phyloP scores from a whole-genome alignment of 2,329 filamentous ascomycete species.

The Thelonectria olida region DNA sequence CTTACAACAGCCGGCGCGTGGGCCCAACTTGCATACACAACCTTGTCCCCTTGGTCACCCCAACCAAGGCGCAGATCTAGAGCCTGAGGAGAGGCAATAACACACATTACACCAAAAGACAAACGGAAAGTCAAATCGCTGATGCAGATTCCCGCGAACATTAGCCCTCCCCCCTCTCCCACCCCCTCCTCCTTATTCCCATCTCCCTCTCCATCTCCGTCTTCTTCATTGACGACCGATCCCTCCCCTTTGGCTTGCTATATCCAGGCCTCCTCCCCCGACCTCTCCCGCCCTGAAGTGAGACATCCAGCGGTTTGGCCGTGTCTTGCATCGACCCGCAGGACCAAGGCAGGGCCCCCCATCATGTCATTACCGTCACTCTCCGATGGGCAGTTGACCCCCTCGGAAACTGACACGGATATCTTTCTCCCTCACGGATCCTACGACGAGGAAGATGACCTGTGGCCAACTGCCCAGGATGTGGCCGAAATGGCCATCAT shows the following conservation, averaged over 20 bases:
- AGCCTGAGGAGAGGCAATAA: slow-evolving; percentile 25
- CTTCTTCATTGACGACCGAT: slow-evolving; percentile 1
- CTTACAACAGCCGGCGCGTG: neutral
- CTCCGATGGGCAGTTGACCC: slow-evolving; percentile 40
- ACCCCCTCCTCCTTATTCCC: slow-evolving; percentile 6
- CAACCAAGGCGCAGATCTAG: slow-evolving; percentile 26
- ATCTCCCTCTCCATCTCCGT: neutral
- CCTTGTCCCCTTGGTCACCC: neutral
- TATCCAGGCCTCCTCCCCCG: slow-evolving; percentile 17
- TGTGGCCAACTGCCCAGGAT: slow-evolving; percentile 41
- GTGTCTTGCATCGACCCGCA: slow-evolving; percentile 41
- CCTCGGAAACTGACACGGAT: slow-evolving; percentile 39
- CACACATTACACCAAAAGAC: slow-evolving; percentile 16
- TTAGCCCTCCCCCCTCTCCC: slow-evolving; percentile 23
- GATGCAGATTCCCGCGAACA: slow-evolving; percentile 28
- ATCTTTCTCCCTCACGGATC: slow-evolving; percentile 26
- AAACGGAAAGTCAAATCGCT: slow-evolving; percentile 25
- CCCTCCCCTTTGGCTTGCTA: slow-evolving; percentile 19
- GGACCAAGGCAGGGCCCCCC: slow-evolving; percentile 32
- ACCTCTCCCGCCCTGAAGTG: slow-evolving; percentile 23
- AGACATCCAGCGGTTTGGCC: slow-evolving; percentile 39
- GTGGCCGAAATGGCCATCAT: slow-evolving; percentile 41
- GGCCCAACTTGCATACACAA: slow-evolving; percentile 7
- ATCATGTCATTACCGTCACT: slow-evolving; percentile 41
- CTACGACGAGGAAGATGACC: slow-evolving; percentile 33